Evolutionary conservation across 345 rosid genomes (phyloP).

Genomic region (Mallotus nudiflorus): DNA sequence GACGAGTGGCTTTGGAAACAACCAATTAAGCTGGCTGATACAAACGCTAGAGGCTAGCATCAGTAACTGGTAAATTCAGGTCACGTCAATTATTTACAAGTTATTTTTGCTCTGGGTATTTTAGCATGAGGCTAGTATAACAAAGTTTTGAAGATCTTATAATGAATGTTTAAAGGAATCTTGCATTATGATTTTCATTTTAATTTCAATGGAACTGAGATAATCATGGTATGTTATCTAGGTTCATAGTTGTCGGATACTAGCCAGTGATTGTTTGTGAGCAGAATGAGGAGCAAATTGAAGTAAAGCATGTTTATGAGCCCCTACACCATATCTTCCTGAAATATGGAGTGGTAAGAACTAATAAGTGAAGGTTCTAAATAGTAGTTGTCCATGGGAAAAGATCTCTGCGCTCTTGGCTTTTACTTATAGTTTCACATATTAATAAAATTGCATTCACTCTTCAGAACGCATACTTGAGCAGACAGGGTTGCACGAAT

Average conservation of each 20-base stretch:
- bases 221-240: constrained; percentile 24
- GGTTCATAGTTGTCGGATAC: constrained; percentile 67
- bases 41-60: constrained; percentile 38
- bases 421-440: not conserved
- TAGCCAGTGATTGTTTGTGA: constrained; percentile 45
- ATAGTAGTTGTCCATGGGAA: not conserved
- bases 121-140: too few species aligned
- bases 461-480: constrained; percentile 60
- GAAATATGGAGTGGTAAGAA: constrained; percentile 71
- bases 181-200: not conserved
- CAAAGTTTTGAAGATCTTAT: too few species aligned
- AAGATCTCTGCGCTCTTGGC: not conserved
- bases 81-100: not conserved
- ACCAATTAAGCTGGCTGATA: constrained; percentile 38
- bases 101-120: not conserved
- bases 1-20: constrained; percentile 29
- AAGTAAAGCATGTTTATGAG: constrained; percentile 36
- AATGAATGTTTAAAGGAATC: not conserved
- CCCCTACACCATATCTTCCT: constrained; percentile 44
- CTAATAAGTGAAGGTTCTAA: constrained; percentile 8
- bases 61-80: constrained; percentile 56
- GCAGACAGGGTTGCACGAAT: constrained; percentile 47
- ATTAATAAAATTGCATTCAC: constrained; percentile 11
- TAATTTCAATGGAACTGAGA: too few species aligned
- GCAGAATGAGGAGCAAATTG: constrained; percentile 23